Conservation (phyloP, 208 protist genomes). For the Leishmania amazonensis region DNA sequence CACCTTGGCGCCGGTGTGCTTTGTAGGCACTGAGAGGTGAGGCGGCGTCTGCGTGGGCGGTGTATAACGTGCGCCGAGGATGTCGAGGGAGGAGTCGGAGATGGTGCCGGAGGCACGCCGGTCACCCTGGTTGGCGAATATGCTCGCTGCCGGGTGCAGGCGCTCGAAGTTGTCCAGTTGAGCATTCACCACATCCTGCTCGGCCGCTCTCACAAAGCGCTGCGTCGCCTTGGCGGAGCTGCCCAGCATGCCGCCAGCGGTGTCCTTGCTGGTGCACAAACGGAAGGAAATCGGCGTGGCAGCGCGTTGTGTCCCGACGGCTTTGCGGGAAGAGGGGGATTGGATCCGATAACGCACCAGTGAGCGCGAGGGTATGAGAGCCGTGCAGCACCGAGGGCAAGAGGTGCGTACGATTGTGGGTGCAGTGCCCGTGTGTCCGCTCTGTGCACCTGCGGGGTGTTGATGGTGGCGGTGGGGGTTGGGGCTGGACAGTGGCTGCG, state of each 20-base stretch:
- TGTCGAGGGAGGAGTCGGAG: conserved; percentile 22
- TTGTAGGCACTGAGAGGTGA: not conserved
- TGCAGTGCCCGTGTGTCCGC: not conserved
- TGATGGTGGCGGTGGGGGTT: not conserved
- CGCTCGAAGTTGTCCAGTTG: conserved; percentile 27
- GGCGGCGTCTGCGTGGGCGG: not conserved
- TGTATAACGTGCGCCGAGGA: not conserved
- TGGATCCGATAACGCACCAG: not conserved
- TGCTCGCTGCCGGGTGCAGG: not conserved
- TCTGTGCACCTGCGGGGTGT: not conserved
- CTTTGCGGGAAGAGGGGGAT: not conserved
- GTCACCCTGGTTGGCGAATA: not conserved
- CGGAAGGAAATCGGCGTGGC: not conserved
- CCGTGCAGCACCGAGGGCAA: not conserved
- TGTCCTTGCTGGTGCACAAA: not conserved
- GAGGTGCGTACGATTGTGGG: not conserved
- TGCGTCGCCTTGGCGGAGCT: conserved; percentile 1
- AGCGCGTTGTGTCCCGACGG: not conserved
- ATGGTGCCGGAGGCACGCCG: not conserved
- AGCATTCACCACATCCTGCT: conserved; percentile 18
- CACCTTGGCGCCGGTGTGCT: not conserved
- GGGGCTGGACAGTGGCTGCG: not conserved
- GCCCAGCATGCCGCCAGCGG: not conserved
- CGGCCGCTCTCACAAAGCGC: conserved; percentile 1
- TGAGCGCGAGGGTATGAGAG: not conserved